A percentile compares a stretch with the other conserved stretches of the same genome.
phyloP scores from a whole-genome alignment of 2,329 filamentous ascomycete species.

The Aspergillus quadricinctus region DNA sequence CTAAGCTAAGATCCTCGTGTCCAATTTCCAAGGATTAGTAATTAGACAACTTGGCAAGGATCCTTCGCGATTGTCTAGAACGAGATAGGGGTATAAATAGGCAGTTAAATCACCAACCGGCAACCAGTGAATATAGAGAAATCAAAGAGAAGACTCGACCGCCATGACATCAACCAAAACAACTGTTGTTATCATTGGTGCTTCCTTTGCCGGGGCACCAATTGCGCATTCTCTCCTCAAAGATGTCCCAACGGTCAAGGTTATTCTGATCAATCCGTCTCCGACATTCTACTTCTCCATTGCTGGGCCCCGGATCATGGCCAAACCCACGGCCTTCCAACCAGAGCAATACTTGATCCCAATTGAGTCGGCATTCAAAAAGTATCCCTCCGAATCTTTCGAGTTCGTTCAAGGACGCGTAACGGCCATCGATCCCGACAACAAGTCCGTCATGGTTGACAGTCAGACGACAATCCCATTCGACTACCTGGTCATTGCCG shows the following conservation, averaged over 20 bases:
- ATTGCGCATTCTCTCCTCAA: constrained; percentile 37
- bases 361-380: constrained; percentile 47
- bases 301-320: constrained; percentile 51
- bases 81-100: neutral
- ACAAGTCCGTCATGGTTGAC: constrained; percentile 43
- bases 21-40: neutral
- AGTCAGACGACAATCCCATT: constrained; percentile 37
- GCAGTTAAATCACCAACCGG: neutral
- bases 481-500: constrained; percentile 55
- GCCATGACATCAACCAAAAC: neutral
- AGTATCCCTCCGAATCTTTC: constrained; percentile 46
- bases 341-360: constrained; percentile 47
- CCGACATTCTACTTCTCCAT: constrained; percentile 51
- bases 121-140: neutral
- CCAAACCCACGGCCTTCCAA: constrained; percentile 45
- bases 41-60: neutral
- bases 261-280: constrained; percentile 53
- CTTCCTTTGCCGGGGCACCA: constrained; percentile 31
- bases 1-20: neutral
- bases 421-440: constrained; percentile 42
- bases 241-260: constrained; percentile 34
- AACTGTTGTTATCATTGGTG: constrained; percentile 35
- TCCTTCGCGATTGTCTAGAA: neutral
- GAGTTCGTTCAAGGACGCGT: constrained; percentile 50
- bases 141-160: neutral